Evolutionary conservation across 441 rosid species (phyloP), one percentile per base, ranked within the genome.

Genomic region (Syzygium syzygioides): DNA sequence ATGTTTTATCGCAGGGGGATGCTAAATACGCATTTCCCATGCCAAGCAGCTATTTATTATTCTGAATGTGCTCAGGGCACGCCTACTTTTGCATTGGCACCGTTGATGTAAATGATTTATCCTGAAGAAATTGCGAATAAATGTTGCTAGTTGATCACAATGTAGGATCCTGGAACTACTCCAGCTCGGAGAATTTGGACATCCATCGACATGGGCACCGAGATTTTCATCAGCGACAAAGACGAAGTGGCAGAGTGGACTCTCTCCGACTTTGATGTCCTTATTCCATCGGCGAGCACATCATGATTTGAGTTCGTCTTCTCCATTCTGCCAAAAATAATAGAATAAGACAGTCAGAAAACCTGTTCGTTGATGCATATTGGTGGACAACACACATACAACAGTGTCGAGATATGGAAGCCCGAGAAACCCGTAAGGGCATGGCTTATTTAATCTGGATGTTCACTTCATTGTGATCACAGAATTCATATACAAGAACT

Each of bases 171-270:
- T 20, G 94, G 90, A 79, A 93, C 94, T 60, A 55, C 45, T 57
- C 95, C 94, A 11, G 97, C 93, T 17, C 93, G 91, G 92, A 94
- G 97, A 89, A 93, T 93, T 23, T 95, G 97, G 96, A 93, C 93
- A 87, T 94, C 97, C 9, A 90, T 95, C 9, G 95, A 95, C 88
- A 64, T 87, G 87, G 97, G 97, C 54, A 94, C 96, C 3, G 95
- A 95, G 87, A 92, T 95, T 89, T 94, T 91, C 54, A 85, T 91
- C 50, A 88, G 91, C 52, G 62, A 83, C 62, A 90, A 92, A 90
- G 93, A 92, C 52, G 95, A 92, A 89, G 89, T 86, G 80, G 95
- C 94, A 57, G 96, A 95, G 88, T 94, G 97, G 95, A 87, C 91
- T 79, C 89, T 95, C 79, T 92, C 93, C 62, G 96, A 94, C 87